These are phyloP conservation scores for Breynia disticha DNA, from an alignment of 441 rosid genomes.

Conservation along the genomic window DNA sequence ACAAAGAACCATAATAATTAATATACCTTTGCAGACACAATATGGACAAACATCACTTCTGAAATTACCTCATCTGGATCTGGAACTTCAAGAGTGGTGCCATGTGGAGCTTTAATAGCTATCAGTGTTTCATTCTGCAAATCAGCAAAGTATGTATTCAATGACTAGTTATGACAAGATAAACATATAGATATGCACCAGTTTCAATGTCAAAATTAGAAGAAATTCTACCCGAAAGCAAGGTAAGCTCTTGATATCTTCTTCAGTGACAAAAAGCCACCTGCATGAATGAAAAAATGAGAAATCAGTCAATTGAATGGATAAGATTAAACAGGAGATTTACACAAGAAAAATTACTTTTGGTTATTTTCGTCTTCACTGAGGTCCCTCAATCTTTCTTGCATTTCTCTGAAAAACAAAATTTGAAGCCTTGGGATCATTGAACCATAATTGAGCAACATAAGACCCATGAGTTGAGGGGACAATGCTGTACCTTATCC, in stretches of 20 bases:
- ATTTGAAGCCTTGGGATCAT: constrained; percentile 28
- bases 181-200: too few relatives aligned
- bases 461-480: constrained; percentile 6
- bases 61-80: constrained; percentile 87
- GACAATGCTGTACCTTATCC: constrained; percentile 49
- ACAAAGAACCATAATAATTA: constrained; percentile 3
- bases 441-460: constrained; percentile 5
- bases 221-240: constrained; percentile 56
- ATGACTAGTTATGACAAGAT: too few relatives aligned
- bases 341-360: constrained; percentile 38
- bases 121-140: constrained; percentile 96
- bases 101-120: constrained; percentile 97
- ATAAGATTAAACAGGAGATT: too few relatives aligned
- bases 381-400: constrained; percentile 58
- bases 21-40: too few relatives aligned
- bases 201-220: too few relatives aligned
- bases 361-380: constrained; percentile 74
- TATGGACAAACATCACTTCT: too few relatives aligned
- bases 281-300: constrained; percentile 31
- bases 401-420: constrained; percentile 51
- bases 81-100: constrained; percentile 96
- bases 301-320: too few relatives aligned
- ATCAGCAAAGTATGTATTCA: too few relatives aligned
- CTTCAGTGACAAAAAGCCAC: constrained; percentile 91
- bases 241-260: constrained; percentile 75